phyloP scores from a whole-genome alignment of 2,329 filamentous ascomycete genomes.

The Beauveria australis region DNA sequence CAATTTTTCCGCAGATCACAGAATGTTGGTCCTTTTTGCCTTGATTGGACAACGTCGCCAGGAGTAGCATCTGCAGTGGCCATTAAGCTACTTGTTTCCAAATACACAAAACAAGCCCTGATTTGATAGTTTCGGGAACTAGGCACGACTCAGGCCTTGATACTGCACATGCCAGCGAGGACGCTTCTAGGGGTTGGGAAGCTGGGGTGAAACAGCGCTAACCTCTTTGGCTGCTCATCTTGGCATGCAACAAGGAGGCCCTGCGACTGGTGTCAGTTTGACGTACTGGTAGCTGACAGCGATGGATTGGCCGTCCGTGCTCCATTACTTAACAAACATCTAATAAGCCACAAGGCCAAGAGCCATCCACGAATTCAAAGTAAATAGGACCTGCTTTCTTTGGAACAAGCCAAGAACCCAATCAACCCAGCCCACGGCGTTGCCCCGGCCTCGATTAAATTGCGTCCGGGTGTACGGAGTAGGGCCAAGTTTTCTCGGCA shows the following conservation, averaged over 20 bases:
- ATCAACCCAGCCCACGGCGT: conserved; percentile 2
- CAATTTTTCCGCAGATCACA: not conserved
- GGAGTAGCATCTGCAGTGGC: not conserved
- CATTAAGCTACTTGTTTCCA: not conserved
- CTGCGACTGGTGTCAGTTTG: conserved; percentile 3
- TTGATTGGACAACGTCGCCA: not conserved
- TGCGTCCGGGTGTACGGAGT: not conserved
- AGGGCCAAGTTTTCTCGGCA: not conserved
- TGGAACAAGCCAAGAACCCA: not conserved
- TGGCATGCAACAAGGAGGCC: not conserved
- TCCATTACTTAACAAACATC: not conserved
- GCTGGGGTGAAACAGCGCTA: conserved; percentile 4
- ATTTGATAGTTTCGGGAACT: not conserved
- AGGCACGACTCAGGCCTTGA: not conserved
- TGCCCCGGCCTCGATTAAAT: not conserved
- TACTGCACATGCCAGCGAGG: too few species aligned
- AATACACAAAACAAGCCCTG: not conserved
- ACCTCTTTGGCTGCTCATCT: not conserved
- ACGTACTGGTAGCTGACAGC: not conserved
- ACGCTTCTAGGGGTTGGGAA: not conserved
- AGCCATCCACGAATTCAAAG: not conserved
- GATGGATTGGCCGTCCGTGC: conserved; percentile 1
- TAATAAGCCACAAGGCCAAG: not conserved
- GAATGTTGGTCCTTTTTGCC: not conserved
- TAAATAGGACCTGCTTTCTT: not conserved